A percentile compares a stretch with the other conserved stretches of the same genome.
phyloP scores from a whole-genome alignment of 345 rosid species.

The Syzygium aqueum region DNA sequence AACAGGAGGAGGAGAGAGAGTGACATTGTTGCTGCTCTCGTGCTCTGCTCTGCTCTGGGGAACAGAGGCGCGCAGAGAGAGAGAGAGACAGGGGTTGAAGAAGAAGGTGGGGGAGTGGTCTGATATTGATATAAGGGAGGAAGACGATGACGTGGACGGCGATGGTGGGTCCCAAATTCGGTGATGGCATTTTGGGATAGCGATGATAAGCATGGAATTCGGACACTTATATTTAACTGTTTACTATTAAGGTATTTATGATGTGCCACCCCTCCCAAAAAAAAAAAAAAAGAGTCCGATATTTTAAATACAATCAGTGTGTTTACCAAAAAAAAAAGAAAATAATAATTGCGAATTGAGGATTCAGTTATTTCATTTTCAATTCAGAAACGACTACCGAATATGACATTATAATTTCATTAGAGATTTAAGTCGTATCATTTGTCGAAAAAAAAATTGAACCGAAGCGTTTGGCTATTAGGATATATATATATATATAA shows the following conservation, averaged over 20 bases:
- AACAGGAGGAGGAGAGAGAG: conserved; percentile 10
- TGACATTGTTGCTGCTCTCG: background rate
- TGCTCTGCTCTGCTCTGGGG: background rate
- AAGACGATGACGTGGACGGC: background rate
- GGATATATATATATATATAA: background rate
- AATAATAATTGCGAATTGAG: background rate
- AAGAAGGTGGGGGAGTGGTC: background rate
- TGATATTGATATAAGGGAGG: background rate
- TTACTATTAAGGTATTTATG: background rate
- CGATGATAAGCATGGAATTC: too few species aligned
- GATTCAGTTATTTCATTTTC: background rate
- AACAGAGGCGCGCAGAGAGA: background rate
- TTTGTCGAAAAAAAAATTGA: background rate
- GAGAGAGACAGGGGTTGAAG: background rate
- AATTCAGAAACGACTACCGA: background rate
- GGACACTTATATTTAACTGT: background rate
- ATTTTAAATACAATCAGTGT: background rate
- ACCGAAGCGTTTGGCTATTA: fast-evolving
- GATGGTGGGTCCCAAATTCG: background rate
- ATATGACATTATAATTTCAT: background rate
- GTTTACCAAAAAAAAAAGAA: background rate
- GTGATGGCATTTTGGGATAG: background rate
- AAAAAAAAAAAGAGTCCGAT: too few species aligned
- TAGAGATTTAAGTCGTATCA: background rate
- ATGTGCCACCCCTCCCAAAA: too few species aligned